A percentile compares a stretch with the other conserved stretches of the same genome.
phyloP scores from a whole-genome alignment of 164 flowering plant genomes.

The Piper betle region DNA sequence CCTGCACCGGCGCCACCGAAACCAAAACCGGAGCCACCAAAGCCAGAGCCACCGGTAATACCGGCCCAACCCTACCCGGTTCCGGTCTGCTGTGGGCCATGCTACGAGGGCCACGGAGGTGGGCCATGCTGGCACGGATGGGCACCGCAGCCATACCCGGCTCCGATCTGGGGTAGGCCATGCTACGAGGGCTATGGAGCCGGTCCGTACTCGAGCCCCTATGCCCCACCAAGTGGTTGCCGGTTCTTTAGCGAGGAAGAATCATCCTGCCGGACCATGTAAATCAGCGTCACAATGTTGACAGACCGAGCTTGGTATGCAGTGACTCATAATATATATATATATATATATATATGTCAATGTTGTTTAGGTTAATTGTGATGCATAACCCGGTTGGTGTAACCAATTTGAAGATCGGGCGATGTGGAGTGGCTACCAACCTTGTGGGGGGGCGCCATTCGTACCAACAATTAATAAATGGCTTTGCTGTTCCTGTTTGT shows the following conservation, averaged over 20 bases:
- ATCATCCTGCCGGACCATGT: conserved; percentile 5
- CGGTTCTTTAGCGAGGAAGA: conserved; percentile 10
- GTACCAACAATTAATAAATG: too few relatives aligned
- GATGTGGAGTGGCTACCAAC: not conserved
- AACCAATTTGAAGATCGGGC: not conserved
- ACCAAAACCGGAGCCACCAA: not conserved
- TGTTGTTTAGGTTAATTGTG: too few relatives aligned
- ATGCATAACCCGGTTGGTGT: not conserved
- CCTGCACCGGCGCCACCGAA: too few relatives aligned
- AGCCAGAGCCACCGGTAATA: too few relatives aligned
- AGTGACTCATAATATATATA: too few relatives aligned
- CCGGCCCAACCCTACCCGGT: not conserved
- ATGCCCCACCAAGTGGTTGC: not conserved
- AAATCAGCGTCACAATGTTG: not conserved
- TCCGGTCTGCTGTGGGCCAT: conserved; percentile 1
- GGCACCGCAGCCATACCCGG: not conserved
- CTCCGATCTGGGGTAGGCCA: not conserved
- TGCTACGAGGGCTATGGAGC: conserved; percentile 2
- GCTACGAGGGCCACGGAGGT: conserved; percentile 1
- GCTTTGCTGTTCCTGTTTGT: too few relatives aligned
- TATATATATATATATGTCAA: too few relatives aligned
- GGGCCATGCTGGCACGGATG: conserved; percentile 1
- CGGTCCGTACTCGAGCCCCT: conserved; percentile 1
- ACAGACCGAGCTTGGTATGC: not conserved
- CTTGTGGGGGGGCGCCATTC: not conserved